Percentiles rank a stretch among this genome's conserved stretches.
These are phyloP conservation scores for Chenopodium formosanum DNA, from an alignment of 148 eudicot genomes.

Conservation along the genomic window DNA sequence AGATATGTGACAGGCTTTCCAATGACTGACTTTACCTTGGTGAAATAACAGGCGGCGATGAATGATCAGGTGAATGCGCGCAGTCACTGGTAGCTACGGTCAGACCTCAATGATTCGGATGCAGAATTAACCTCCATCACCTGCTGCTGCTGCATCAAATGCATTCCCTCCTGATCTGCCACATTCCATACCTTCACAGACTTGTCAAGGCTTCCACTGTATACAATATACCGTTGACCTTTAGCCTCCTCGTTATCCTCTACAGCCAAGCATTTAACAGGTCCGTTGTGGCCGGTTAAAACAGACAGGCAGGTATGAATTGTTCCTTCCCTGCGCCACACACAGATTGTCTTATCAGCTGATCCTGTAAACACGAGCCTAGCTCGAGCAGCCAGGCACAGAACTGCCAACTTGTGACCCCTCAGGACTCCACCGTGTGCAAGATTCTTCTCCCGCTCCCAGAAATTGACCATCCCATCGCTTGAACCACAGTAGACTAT, in stretches of 20 bases:
- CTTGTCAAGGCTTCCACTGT: conserved; percentile 63
- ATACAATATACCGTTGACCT: conserved; percentile 32
- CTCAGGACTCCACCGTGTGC: conserved; percentile 58
- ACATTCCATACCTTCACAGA: conserved; percentile 64
- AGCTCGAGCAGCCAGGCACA: conserved; percentile 50
- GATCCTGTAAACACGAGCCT: conserved; percentile 66
- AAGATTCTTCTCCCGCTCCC: conserved; percentile 51
- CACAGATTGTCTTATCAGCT: conserved; percentile 68
- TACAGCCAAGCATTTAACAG: conserved; percentile 69
- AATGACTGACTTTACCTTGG: background rate
- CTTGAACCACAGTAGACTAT: conserved; percentile 61
- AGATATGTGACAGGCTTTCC: background rate
- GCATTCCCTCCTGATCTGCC: conserved; percentile 24
- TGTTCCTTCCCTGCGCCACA: conserved; percentile 59
- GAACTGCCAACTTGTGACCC: conserved; percentile 68
- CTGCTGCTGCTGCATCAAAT: conserved; percentile 27
- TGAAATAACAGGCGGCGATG: background rate
- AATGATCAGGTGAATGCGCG: background rate
- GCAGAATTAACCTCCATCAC: conserved; percentile 31
- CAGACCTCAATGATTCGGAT: conserved; percentile 33
- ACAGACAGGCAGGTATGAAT: conserved; percentile 50
- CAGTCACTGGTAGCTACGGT: conserved; percentile 24
- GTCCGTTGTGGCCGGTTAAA: conserved; percentile 59
- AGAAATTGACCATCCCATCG: conserved; percentile 57
- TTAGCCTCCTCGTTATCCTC: conserved; percentile 40